phyloP scores from a whole-genome alignment of 2,329 filamentous ascomycete species.

The Trichophyton simii region DNA sequence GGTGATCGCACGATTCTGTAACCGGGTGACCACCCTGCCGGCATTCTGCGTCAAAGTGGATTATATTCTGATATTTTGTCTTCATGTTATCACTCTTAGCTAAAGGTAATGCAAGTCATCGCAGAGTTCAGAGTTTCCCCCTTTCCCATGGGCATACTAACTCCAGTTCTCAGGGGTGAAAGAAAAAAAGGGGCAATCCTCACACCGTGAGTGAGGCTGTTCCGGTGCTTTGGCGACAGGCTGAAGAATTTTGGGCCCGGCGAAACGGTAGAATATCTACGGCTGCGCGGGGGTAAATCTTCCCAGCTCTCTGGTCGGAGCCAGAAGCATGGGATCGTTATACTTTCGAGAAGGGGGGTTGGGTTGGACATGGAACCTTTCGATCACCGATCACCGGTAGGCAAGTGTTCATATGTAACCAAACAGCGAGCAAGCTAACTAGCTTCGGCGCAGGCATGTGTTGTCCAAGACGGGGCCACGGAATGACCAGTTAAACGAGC shows the following conservation, averaged over 20 bases:
- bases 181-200: background rate
- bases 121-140: background rate
- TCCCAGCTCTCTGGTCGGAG: background rate
- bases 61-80: background rate
- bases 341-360: background rate
- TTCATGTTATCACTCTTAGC: background rate
- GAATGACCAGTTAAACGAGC: background rate
- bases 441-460: background rate
- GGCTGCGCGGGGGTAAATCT: background rate
- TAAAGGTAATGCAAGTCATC: background rate
- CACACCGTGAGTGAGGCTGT: background rate
- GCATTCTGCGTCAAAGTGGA: background rate
- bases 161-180: background rate
- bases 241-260: background rate
- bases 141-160: background rate
- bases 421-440: background rate
- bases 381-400: background rate
- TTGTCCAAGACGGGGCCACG: background rate
- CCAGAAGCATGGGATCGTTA: background rate
- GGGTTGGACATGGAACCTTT: background rate
- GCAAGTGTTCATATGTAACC: too few relatives aligned
- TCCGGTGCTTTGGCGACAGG: background rate
- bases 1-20: constrained; percentile 1
- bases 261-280: constrained; percentile 1
- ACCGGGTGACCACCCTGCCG: background rate